Base-by-base conservation (phyloP, 306 rosid species). In the Vigna hirtella region DNA sequence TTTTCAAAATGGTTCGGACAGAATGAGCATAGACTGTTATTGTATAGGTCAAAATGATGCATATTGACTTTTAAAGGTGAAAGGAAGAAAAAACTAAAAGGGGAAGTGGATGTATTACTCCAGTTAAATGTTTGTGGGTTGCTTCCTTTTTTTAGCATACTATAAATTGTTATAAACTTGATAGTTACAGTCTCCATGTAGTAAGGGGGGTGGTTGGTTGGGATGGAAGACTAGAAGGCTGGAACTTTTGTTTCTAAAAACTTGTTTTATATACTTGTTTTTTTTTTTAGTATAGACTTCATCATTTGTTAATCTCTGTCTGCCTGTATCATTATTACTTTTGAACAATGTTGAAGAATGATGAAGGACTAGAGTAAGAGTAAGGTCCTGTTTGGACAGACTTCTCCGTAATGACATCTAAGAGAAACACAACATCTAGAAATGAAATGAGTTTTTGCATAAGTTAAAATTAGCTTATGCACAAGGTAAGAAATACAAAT, bases 1-100 rank as follows among this genome's bases (percentile, higher is more conserved):
- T 61, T 70, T 76, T 50, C 43, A 56, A 38, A 51, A 52, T 64
- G 55, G 73, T 63, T 45, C 59, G 69, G 66, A 43, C 47, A 72
- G 38, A 65, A 42, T 55, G 26, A n/a, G 30, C 3, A 4, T 43
- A 30, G 50, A 79, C 66, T 61, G 70, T 58, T 67, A 43, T 50
- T 74, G 4, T 45, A 64, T 7, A 4, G 18, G 53, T 65, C 15
- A 28, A 64, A 32, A 66, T 49, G 79, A 43, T 14, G 47, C 70
- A 17, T 49, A 53, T 57, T 50, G 61, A 70, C 48, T 18, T 76
- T 16, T 26, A 16, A 7, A 22, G 45, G 55, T 50, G 72, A 58
- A 50, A 26, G 65, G 67, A 51, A 61, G n/a, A 3, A 22, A 9
- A 43, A 50, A 22, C 22, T 26, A 15, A 52, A 52, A 52, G 36